Base-by-base conservation (phyloP, 208 protist genomes). In the Wallacemonas collosoma region DNA sequence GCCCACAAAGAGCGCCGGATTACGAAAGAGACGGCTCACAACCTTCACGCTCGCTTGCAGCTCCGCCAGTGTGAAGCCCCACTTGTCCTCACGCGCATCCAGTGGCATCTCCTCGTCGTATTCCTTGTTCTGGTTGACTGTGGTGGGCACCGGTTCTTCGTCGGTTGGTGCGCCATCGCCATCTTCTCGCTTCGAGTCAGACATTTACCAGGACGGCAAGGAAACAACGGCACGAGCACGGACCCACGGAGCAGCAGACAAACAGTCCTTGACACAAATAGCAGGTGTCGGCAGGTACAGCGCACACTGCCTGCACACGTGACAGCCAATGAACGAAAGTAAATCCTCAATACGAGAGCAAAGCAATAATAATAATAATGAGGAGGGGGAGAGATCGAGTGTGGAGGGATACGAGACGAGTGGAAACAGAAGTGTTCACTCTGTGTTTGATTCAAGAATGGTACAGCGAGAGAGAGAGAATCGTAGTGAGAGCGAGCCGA, bases 31-130 rank as follows among this genome's bases (percentile, higher is more conserved):
- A 5, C 76, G 84, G 38, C 81, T 80, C 43, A 97, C 89, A 50
- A 97, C 93, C 70, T 90, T 93, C 17, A 85, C 85, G 11, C 86
- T 86, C 1, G 75, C 61, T 39, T 83, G 79, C 43, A 97, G 81
- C 44, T 97, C 90, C 6, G 74, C 70, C n/a, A 93, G 75, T 11
- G 87, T 83, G 73, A 97, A 97, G 57, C 93, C 89, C 91, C 93
- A 97, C 36, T 83, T 83, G 1, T 62, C 62, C 77, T 97, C 90
- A 7, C 83, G 83, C 48, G 87, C 89, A 6, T 58, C 71, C 44
- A 93, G 75, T 7, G 85, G 69, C 64, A 95, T 72, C 2, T 71
- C 61, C 9, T 66, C 56, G 54, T 87, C 78, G 70, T 83, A 83
- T 63, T 70, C 58, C 36, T 73, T 67, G 50, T 79, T 76, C 36